Evolutionary conservation across 2,329 filamentous ascomycete species (phyloP), one percentile per base, ranked within the genome.

Genomic region (Magnaporthiopsis poae): DNA sequence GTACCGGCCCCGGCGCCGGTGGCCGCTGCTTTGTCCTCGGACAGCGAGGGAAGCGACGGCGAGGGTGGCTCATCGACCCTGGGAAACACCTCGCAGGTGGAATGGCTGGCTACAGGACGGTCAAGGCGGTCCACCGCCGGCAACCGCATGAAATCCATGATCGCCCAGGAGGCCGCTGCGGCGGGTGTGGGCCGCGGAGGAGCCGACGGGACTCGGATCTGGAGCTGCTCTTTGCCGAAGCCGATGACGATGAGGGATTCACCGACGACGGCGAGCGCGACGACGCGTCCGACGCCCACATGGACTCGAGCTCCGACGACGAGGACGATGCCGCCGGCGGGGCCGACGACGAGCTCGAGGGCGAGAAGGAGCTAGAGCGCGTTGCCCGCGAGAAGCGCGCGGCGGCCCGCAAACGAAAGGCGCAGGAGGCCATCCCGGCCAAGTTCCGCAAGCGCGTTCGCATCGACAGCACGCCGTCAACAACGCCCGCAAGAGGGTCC

Each of bases 221-320:
- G n/a, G 88, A 90, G 71, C 80, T 91, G 1, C 82, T 92, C n/a
- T 92, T 92, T 71, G 87, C 87, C 69, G 88, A 91, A 74, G 87
- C 89, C 68, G 90, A 86, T 67, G 82, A 89, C 67, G 88, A 90
- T 71, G 81, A 81, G 67, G 84, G 89, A 69, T 89, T 93, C 77
- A 87, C 86, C 66, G 89, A 92, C 72, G 90, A 92, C 72, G 86
- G 83, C 8, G 88, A 83, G 80, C 69, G 86, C 62, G 84, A 83
- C 13, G 84, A 85, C 66, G 86, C 80, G 2, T 91, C 89, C 1
- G 94, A 97, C 74, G 88, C 91, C 71, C 88, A 91, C 62, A 89
- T 97, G 80, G 92, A 96, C 72, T 93, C 90, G 18, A 96, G 91
- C 0, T 91, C 88, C 0, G 90, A 91, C 69, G 90, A 92, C 62